A percentile compares a stretch with the other conserved stretches of the same genome.
Conservation (phyloP, 768 basidiomycete genomes). For the Strobilomyces echinocephalus region DNA sequence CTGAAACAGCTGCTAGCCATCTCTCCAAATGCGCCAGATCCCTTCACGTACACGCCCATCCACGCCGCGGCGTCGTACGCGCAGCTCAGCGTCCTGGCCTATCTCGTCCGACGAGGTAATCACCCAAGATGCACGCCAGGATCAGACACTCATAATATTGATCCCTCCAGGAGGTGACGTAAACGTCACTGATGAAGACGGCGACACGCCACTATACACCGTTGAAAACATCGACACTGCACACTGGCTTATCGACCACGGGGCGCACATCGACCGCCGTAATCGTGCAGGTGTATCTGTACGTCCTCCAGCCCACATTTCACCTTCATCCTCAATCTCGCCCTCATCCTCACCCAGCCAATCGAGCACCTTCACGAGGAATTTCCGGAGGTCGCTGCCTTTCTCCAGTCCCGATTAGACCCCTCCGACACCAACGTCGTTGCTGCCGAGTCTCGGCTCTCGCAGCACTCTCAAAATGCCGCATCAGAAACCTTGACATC, state of each 20-base stretch:
- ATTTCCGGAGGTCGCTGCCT: slow-evolving; percentile 61
- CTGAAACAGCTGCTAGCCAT: slow-evolving; percentile 42
- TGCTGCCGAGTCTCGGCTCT: slow-evolving; percentile 35
- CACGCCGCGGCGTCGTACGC: slow-evolving; percentile 94
- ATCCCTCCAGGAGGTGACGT: slow-evolving; percentile 68
- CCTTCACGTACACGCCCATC: slow-evolving; percentile 81
- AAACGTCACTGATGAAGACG: slow-evolving; percentile 80
- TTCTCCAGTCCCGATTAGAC: slow-evolving; percentile 42
- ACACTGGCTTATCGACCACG: slow-evolving; percentile 70
- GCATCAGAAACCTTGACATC: slow-evolving; percentile 69
- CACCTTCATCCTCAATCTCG: neutral
- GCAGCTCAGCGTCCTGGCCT: slow-evolving; percentile 69
- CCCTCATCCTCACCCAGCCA: slow-evolving; percentile 1
- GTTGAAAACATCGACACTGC: slow-evolving; percentile 81
- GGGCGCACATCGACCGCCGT: slow-evolving; percentile 55
- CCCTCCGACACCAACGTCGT: slow-evolving; percentile 9
- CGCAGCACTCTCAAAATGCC: slow-evolving; percentile 63
- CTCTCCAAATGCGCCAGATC: slow-evolving; percentile 69
- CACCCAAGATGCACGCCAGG: slow-evolving; percentile 2
- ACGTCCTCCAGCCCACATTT: slow-evolving; percentile 28
- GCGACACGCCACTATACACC: slow-evolving; percentile 89
- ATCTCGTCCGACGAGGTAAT: slow-evolving; percentile 68
- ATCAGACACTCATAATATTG: neutral
- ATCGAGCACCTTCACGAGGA: slow-evolving; percentile 68
- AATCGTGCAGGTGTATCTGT: slow-evolving; percentile 79